phyloP scores from a whole-genome alignment of 768 basidiomycete species.

The Hygrophorus pudorinus region DNA sequence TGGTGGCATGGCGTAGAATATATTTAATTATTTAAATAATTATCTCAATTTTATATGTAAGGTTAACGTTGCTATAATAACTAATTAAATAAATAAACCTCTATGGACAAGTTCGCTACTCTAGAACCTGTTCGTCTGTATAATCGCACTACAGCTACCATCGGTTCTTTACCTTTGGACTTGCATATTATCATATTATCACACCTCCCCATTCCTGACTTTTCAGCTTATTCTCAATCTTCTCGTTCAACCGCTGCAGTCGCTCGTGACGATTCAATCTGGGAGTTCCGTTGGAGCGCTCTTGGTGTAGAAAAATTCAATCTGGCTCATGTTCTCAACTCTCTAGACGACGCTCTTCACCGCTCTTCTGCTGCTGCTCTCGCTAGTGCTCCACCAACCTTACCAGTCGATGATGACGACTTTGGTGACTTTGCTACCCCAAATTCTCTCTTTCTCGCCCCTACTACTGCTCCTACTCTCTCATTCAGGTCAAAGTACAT shows the following conservation, averaged over 20 bases:
- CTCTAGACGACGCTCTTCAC: conserved; percentile 40
- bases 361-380: conserved; percentile 28
- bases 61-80: too few species aligned
- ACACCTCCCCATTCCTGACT: conserved; percentile 69
- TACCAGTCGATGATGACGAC: conserved; percentile 74
- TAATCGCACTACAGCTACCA: conserved; percentile 25
- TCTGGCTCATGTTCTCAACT: conserved; percentile 42
- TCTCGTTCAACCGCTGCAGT: conserved; percentile 57
- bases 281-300: conserved; percentile 64
- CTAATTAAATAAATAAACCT: too few species aligned
- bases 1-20: conserved; percentile 40
- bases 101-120: conserved; percentile 87
- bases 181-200: conserved; percentile 67
- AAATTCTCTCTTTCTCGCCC: conserved; percentile 20
- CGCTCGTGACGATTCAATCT: conserved; percentile 62
- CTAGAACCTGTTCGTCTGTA: conserved; percentile 67
- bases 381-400: conserved; percentile 46
- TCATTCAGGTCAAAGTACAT: conserved; percentile 50
- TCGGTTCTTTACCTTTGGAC: conserved; percentile 74
- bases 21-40: too few species aligned
- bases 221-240: conserved; percentile 63
- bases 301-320: conserved; percentile 40
- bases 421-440: conserved; percentile 79
- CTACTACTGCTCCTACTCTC: conserved; percentile 13
- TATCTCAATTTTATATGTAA: too few species aligned